phyloP scores from a whole-genome alignment of 768 basidiomycete species.

The Rhodotorula babjevae region DNA sequence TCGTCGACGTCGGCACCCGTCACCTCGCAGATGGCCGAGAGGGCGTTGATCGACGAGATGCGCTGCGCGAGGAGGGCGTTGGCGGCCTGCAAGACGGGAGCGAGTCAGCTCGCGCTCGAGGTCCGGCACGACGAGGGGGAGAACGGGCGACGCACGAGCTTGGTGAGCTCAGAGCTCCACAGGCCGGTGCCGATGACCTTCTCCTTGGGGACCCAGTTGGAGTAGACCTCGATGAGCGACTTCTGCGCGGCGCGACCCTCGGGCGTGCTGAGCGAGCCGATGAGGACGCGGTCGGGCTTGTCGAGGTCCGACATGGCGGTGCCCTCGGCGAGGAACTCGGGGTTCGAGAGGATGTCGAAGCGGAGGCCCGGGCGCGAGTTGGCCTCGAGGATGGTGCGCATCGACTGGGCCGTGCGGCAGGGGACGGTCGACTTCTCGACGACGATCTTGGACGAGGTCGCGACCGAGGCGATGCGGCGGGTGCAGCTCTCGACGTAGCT shows the following conservation, averaged over 20 bases:
- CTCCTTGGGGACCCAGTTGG: conserved; percentile 86
- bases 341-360: conserved; percentile 98
- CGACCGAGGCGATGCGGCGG: conserved; percentile 87
- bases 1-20: conserved; percentile 99
- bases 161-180: conserved; percentile 97
- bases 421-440: conserved; percentile 99
- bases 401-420: conserved; percentile 95
- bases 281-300: conserved; percentile 88
- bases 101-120: background rate
- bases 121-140: background rate
- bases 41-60: conserved; percentile 95
- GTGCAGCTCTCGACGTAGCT: conserved; percentile 98
- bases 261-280: conserved; percentile 85
- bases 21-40: conserved; percentile 97
- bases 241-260: conserved; percentile 78
- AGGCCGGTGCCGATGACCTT: conserved; percentile 88
- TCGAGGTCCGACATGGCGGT: conserved; percentile 89
- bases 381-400: conserved; percentile 98
- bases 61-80: conserved; percentile 99
- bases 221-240: conserved; percentile 73
- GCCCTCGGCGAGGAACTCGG: conserved; percentile 97
- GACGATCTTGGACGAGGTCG: conserved; percentile 89
- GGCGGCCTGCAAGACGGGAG: conserved; percentile 57
- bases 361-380: conserved; percentile 86
- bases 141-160: conserved; percentile 54